These are phyloP conservation scores for Solanum megistacrolobum DNA, from an alignment of 257 asterid species.

Conservation along the genomic window DNA sequence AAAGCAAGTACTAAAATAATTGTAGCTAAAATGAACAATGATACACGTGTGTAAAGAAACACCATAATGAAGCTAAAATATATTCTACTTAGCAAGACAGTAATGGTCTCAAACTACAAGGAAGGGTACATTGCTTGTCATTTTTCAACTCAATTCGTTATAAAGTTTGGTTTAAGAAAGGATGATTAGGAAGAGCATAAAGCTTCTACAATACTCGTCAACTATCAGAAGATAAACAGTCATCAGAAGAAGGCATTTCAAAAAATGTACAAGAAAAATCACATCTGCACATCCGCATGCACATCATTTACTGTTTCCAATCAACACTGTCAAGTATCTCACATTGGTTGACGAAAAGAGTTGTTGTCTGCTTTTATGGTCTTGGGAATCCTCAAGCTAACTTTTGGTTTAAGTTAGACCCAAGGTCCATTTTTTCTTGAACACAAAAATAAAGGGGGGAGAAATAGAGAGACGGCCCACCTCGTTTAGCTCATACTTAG, in stretches of 20 bases:
- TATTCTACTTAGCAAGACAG: background rate
- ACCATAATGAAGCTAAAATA: background rate
- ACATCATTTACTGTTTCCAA: background rate
- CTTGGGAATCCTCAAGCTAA: background rate
- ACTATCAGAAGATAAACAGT: background rate
- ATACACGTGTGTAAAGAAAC: background rate
- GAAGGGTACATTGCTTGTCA: background rate
- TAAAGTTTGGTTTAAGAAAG: background rate
- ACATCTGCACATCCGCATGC: background rate
- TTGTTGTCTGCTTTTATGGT: background rate
- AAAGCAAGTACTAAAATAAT: background rate
- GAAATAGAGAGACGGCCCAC: constrained; percentile 18
- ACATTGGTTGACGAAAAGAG: background rate
- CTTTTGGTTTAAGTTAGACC: background rate
- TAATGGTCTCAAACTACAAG: background rate
- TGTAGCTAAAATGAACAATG: background rate
- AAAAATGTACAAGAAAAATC: background rate
- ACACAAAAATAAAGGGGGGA: background rate
- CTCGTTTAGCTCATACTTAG: constrained; percentile 90
- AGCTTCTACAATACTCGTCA: background rate
- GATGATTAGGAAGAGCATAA: background rate
- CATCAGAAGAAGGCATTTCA: background rate
- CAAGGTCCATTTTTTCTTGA: background rate
- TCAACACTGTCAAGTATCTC: background rate
- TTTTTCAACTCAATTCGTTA: background rate